Base-by-base conservation (phyloP, 2,329 filamentous ascomycete genomes). In the Fusarium sp. region DNA sequence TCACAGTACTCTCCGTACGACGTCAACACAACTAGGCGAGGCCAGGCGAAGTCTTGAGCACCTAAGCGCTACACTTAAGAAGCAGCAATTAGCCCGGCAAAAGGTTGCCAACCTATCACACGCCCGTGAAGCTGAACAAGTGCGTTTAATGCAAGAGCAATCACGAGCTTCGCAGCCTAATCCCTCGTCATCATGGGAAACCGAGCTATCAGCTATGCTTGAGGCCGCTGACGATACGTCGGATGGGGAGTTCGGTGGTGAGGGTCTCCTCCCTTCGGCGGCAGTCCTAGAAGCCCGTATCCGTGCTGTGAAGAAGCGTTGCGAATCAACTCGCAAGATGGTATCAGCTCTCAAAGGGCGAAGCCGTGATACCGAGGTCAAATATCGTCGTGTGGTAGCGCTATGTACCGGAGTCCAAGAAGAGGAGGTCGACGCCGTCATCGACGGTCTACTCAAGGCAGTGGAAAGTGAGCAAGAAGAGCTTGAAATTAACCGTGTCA, bases 321-420 rank as follows among this genome's bases (percentile, higher is more conserved):
- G 93, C 44, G 84, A 86, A 41, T 83, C 86, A 18, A 88, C 96
- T 13, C 83, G 88, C 54, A 87, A 88, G 51, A 88, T 91, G 71
- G 90, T 93, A 3, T 85, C 87, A 18, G 86, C 86, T 8, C 85
- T 99, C 10, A 91, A 93, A 77, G 90, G 91, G 31, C 89, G 92
- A 62, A 95, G 93, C 72, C 90, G 89, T 6, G 94, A 97, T 55
- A 85, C 97, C 5, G 95, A 97, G 75, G 85, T 91, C 70, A 93
- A 96, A 79, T 97, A 97, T 77, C 88, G 94, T 28, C 92, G 91
- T 70, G 92, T 98, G 31, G 93, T 99, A 26, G 89, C 91, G 55
- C 83, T 97, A 13, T 97, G 95, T 77, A 97, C 94, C 0, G 90
- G 89, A 10, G 92, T 94, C 34, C 86, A 88, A 1, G 93, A 97